Evolutionary conservation across 2,329 filamentous ascomycete species (phyloP), one percentile per base, ranked within the genome.

Genomic region (Diaporthe eres): DNA sequence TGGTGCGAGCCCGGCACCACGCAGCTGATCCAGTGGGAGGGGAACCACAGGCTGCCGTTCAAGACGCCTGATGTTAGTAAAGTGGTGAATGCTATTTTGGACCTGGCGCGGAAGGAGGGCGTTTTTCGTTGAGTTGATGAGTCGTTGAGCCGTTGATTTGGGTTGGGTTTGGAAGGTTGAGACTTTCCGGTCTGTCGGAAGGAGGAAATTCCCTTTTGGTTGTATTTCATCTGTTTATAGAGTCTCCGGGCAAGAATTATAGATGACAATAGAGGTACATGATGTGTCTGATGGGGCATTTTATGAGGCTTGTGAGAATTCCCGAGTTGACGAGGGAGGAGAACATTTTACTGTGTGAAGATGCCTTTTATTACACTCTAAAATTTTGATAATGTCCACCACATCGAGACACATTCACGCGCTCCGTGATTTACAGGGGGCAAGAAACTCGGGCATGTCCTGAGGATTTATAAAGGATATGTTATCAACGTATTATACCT

Each of bases 21-120:
- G 8, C 87, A 83, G 53, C 77, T 95, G 61, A 82, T 96, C 1
- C 92, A 95, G 82, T 96, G 94, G 94, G 89, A 94, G 75, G 94
- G 93, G 0, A 88, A 87, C 1, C 94, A 96, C 82, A 85, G 94
- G 8, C 86, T 96, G 67, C 93, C 94, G 2, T 88, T 96, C 76
- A 94, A 93, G 85, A 86, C 84, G 31, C 84, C 83, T 42, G 94
- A 95, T 82, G 92, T 95, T 4, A 86, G 90, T 67, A 85, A 83
- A 13, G 85, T 94, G 15, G 85, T 89, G 15, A 82, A 85, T 34
- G 71, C 67, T n/a, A 53, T 77, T 1, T 10, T 75, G 67, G 57
- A 47, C 3, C 28, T 72, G 15, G 71, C 67, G 12, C 39, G 37
- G 44, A 47, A 39, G 58, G 17, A 73, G 25, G 58, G 71, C 13